Percentiles rank a stretch among this genome's conserved stretches.
phyloP scores from a whole-genome alignment of 768 basidiomycete species.

The Tulasnella sp. region DNA sequence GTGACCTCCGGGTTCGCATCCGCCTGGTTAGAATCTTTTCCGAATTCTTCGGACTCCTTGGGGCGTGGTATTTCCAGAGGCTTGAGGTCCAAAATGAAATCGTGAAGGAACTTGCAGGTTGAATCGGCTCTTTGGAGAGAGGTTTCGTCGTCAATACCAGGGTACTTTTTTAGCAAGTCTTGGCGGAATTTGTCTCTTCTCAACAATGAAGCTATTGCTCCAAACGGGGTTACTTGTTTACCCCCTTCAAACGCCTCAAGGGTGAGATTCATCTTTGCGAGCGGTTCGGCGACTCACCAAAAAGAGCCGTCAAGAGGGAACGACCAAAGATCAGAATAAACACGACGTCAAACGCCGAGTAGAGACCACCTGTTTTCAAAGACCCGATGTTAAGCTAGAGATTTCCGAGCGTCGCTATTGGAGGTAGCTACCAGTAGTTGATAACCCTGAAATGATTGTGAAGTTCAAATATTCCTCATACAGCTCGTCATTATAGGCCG shows the following conservation, averaged over 20 bases:
- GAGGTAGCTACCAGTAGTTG: neutral
- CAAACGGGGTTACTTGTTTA: neutral
- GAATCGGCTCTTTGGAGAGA: neutral
- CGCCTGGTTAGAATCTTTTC: neutral
- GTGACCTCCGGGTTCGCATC: neutral
- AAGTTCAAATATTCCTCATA: neutral
- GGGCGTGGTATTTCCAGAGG: neutral
- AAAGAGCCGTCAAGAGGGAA: neutral
- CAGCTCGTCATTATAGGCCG: neutral
- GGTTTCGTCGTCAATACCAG: neutral
- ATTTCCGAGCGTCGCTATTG: neutral
- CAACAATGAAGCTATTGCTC: neutral
- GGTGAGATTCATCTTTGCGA: neutral
- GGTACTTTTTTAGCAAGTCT: neutral
- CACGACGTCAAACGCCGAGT: neutral
- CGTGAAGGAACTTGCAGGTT: slow-evolving; percentile 11
- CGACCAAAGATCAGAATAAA: neutral
- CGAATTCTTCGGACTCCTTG: neutral
- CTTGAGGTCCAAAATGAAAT: slow-evolving; percentile 13
- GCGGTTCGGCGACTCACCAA: neutral
- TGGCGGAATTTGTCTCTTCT: neutral
- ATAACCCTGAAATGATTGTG: neutral
- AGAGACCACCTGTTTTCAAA: neutral
- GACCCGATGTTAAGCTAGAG: neutral
- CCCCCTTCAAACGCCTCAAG: neutral